A percentile compares a stretch with the other conserved stretches of the same genome.
Conservation (phyloP, 495 filamentous ascomycete species). For the Neurospora pannonica region DNA sequence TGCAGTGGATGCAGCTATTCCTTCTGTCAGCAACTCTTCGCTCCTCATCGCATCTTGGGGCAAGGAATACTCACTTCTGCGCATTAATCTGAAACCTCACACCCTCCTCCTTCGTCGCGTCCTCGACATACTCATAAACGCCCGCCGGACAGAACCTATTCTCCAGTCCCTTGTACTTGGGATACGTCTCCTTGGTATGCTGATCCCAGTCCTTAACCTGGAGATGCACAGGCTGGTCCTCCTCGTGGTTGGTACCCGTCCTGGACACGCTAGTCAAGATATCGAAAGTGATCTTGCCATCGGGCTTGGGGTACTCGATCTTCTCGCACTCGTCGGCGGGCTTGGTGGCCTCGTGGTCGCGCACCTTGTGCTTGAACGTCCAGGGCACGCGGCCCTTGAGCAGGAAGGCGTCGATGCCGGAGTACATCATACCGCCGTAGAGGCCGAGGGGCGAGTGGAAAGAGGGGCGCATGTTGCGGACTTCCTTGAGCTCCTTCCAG, state of each 20-base stretch:
- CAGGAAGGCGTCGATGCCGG: conserved; percentile 82
- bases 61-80: conserved; percentile 72
- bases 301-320: conserved; percentile 95
- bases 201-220: conserved; percentile 90
- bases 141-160: conserved; percentile 99
- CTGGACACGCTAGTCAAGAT: conserved; percentile 88
- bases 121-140: conserved; percentile 97
- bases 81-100: conserved; percentile 96
- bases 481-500: conserved; percentile 89
- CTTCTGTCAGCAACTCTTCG: too few species aligned
- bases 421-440: conserved; percentile 85
- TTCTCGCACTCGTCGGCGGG: conserved; percentile 67
- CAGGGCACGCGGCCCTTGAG: conserved; percentile 80
- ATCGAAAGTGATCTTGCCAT: conserved; percentile 89
- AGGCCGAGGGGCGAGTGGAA: conserved; percentile 80
- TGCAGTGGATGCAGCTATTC: conserved; percentile 97
- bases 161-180: conserved; percentile 84
- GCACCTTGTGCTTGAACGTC: conserved; percentile 78
- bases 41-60: not conserved
- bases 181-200: conserved; percentile 75
- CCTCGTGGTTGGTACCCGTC: conserved; percentile 97
- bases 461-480: conserved; percentile 94
- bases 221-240: conserved; percentile 94
- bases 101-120: conserved; percentile 67
- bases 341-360: conserved; percentile 71